Evolutionary conservation across 176 grass and related monocot genomes (phyloP), one percentile per base, ranked within the genome.

Genomic region (Pontederia crassipes): DNA sequence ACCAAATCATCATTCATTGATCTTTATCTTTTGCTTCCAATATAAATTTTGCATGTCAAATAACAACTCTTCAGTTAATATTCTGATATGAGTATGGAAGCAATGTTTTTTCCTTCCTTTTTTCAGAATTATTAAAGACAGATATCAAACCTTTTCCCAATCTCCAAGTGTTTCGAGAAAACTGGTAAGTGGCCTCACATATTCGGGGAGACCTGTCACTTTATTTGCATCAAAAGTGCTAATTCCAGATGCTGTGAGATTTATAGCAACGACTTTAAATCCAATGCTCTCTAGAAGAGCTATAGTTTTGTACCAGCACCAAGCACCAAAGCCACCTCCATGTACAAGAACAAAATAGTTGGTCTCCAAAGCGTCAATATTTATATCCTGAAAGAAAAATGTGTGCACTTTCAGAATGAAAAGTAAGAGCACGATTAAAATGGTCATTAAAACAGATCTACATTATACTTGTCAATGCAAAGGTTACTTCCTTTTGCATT

Each of bases 221-320:
- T 86, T 85, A 66, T 89, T 98, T 16, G 84, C 77, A 74, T 98
- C 84, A 64, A 58, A 86, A 28, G 82, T 83, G 77, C 88, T 72
- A 81, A 98, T 82, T 71, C 87, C 93, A 13, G 88, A 92, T 55
- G 87, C 93, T 46, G 93, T 79, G 58, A 98, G 86, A 59, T 98
- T 84, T 24, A 98, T 76, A 75, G 93, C 88, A 62, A 80, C 75
- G 75, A 98, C 93, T 86, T 83, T 89, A 79, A 92, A 98, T 28
- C 84, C 81, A 74, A 81, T 83, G 66, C 83, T 84, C 77, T 98
- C 93, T 49, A 98, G 74, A 75, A 98, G 81, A 62, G 93, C 69
- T 72, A 92, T 98, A 59, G 70, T 89, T 76, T 92, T 98, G 72
- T 98, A 92, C 93, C 93, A 98, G 62, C 93, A 92, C 93, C 93